Percentiles rank a stretch among this genome's conserved stretches.
Evolutionary conservation across 2,329 filamentous ascomycete genomes (phyloP).

Genomic region (Penicillium sp.): DNA sequence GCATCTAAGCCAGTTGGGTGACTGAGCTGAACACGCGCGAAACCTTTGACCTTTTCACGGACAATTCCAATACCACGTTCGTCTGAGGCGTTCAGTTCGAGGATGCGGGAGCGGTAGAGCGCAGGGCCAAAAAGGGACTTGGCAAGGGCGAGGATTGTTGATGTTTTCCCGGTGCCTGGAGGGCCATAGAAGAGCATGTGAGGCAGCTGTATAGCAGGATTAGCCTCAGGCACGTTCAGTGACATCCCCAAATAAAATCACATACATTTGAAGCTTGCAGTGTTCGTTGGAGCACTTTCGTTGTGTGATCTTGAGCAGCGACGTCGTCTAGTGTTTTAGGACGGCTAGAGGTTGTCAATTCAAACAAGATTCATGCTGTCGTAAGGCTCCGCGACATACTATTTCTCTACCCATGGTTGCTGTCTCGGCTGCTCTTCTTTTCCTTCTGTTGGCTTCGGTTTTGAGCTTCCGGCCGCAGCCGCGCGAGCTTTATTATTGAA

Average conservation of each 20-base stretch:
- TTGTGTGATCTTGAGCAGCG: slow-evolving; percentile 95
- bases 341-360: slow-evolving; percentile 63
- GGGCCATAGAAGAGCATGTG: slow-evolving; percentile 99
- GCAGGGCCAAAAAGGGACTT: slow-evolving; percentile 98
- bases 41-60: slow-evolving; percentile 97
- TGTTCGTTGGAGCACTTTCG: slow-evolving; percentile 88
- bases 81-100: slow-evolving; percentile 98
- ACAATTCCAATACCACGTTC: slow-evolving; percentile 98
- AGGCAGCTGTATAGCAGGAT: slow-evolving; percentile 65
- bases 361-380: neutral
- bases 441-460: slow-evolving; percentile 67
- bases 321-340: slow-evolving; percentile 95
- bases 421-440: slow-evolving; percentile 67
- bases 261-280: slow-evolving; percentile 89
- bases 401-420: slow-evolving; percentile 99
- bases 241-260: slow-evolving; percentile 2
- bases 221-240: neutral
- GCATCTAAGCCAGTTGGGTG: slow-evolving; percentile 73
- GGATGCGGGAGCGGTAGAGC: slow-evolving; percentile 89
- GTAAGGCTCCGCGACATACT: slow-evolving; percentile 59
- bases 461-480: slow-evolving; percentile 69
- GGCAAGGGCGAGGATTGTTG: slow-evolving; percentile 92
- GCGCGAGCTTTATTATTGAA: slow-evolving; percentile 92
- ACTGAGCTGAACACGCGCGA: slow-evolving; percentile 91
- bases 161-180: slow-evolving; percentile 96